Evolutionary conservation across 257 asterid species (phyloP).

Genomic region (Solanum acaule): DNA sequence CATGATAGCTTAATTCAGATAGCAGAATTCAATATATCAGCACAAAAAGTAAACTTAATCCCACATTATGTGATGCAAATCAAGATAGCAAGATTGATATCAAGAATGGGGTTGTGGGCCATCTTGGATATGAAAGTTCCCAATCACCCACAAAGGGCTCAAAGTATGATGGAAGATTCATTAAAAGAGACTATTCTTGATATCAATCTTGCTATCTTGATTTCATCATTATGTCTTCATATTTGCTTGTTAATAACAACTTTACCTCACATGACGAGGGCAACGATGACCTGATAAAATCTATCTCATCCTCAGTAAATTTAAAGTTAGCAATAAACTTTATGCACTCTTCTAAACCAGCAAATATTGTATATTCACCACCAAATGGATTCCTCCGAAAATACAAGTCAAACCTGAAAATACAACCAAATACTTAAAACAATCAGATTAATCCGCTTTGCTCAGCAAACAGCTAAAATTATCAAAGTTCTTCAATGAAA

Average conservation of each 20-base stretch:
- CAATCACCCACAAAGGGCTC: neutral
- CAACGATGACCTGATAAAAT: conserved; percentile 50
- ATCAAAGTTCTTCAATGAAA: neutral
- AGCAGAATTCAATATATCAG: neutral
- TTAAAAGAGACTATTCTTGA: neutral
- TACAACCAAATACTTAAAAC: neutral
- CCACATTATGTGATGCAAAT: neutral
- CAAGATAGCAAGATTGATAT: neutral
- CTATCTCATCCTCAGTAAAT: conserved; percentile 74
- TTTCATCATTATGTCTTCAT: neutral
- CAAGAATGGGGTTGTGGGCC: neutral
- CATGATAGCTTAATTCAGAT: neutral
- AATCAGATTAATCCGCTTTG: neutral
- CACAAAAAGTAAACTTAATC: neutral
- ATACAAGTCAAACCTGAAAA: conserved; percentile 80
- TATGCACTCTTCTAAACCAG: conserved; percentile 96
- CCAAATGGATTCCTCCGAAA: conserved; percentile 88
- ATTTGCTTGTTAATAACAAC: neutral
- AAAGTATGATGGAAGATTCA: neutral
- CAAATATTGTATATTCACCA: conserved; percentile 91
- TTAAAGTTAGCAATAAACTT: conserved; percentile 76
- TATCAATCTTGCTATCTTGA: neutral
- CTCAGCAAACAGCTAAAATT: neutral
- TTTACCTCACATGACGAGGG: conserved; percentile 91
- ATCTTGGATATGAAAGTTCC: neutral